Evolutionary conservation across 1,284 basidiomycete genomes (phyloP), one percentile per base, ranked within the genome.

Genomic region (Boletus sp.): DNA sequence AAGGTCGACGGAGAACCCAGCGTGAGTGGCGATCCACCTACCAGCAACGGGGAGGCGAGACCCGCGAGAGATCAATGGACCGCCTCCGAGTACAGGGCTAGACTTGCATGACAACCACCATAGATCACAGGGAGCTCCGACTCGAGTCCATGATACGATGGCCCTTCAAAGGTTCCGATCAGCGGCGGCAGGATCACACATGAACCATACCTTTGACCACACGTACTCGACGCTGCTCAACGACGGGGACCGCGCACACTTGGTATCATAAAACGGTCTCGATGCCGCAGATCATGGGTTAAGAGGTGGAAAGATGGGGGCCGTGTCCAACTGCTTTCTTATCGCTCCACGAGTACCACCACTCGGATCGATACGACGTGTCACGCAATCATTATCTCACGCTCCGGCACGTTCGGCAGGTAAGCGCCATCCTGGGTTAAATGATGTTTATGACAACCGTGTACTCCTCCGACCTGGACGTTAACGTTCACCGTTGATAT

Each of bases 321-420:
- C 9, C 19, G 20, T 37, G 8, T 38, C 40, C 34, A 22, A 39
- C 27, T 8, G 35, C 34, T 12, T 14, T 57, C 55, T 64, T 64
- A 64, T 64, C 58, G 14, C 45, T 46, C 45, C 29, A 43, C 14
- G 1, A 16, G 17, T 27, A 23, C 17, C 46, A 34, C 49, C 19
- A 32, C 35, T 61, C 61, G 61, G 61, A 64, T 60, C 61, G 58
- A 60, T 64, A 42, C 61, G 61, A 57, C 8, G 3, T n/a, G 5
- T 23, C 30, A 25, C 30, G 2, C 37, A 1, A 43, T 19, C 1
- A 5, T 27, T 19, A 0, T 57, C 51, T 8, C 56, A 57, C 48
- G 9, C 26, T 20, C 22, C n/a, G n/a, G n/a, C 30, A 16, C 30
- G n/a, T 16, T 16, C 7, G 6, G n/a, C 7, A 22, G 22, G 22